phyloP scores from a whole-genome alignment of 2,329 filamentous ascomycete genomes.

The Amauroascus verrucosus region DNA sequence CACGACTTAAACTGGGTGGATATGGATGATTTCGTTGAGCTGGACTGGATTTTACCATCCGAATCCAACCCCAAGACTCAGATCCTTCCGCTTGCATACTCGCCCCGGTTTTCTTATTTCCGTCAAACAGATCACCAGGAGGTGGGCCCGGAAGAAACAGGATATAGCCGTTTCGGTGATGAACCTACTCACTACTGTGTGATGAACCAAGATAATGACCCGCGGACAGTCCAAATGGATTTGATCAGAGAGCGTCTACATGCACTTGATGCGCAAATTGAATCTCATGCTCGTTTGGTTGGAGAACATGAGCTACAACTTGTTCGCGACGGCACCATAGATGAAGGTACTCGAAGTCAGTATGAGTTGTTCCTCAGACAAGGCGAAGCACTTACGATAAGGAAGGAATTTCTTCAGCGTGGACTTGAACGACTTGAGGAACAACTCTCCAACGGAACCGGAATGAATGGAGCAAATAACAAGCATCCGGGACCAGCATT shows the following conservation, averaged over 20 bases:
- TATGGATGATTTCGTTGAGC: constrained; percentile 97
- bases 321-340: constrained; percentile 45
- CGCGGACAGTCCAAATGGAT: constrained; percentile 74
- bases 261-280: constrained; percentile 67
- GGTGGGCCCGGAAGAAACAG: constrained; percentile 60
- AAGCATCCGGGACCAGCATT: constrained; percentile 21
- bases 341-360: constrained; percentile 32
- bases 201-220: constrained; percentile 85
- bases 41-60: constrained; percentile 89
- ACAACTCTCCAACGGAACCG: constrained; percentile 30
- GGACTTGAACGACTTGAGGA: constrained; percentile 51
- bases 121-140: constrained; percentile 87
- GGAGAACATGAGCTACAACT: constrained; percentile 62
- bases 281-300: constrained; percentile 59
- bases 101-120: constrained; percentile 95
- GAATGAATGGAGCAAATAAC: constrained; percentile 43
- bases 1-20: constrained; percentile 95
- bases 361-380: constrained; percentile 47
- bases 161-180: constrained; percentile 81
- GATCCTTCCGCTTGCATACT: constrained; percentile 82
- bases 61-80: constrained; percentile 87
- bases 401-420: constrained; percentile 48
- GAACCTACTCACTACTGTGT: constrained; percentile 92
- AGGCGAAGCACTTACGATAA: constrained; percentile 46
- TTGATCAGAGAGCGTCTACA: constrained; percentile 72